Base-by-base conservation (phyloP, 495 filamentous ascomycete genomes). In the Letharia columbiana region DNA sequence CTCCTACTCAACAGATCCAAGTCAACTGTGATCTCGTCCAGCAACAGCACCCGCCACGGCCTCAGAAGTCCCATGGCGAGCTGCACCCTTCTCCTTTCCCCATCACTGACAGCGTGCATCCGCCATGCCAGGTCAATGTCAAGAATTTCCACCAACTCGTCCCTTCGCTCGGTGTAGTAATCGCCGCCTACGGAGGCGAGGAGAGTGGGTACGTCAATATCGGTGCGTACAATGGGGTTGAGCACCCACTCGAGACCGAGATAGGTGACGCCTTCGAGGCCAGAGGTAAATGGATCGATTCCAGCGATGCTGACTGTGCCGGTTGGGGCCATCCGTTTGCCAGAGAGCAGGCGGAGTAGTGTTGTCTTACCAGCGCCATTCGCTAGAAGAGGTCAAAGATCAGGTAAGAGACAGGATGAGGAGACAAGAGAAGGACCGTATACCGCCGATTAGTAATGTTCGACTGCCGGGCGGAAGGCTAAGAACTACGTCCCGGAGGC, bases 351-450 rank as follows among this genome's bases (percentile, higher is more conserved):
- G 64, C 89, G 92, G 54, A 99, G 88, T 42, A 99, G 86, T 4
- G 94, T 98, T 31, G 95, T 98, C 74, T 99, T 99, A 52, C 94
- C 94, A 23, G 95, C 93, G 72, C 94, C 94, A 76, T 99, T 99
- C 66, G 95, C 88, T 90, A 70, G 63, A 49, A 50, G 12, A 42
- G 31, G 61, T 65, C 31, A 64, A 23, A 44, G 23, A 63, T 54
- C 8, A 9, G 41, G 44, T 59, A 18, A 64, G 47, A 33, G 66
- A 59, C 70, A 67, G 23, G 40, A 37, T 52, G 39, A 33, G 13
- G 13, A 35, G 60, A 12, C 33, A 58, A 37, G 33, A 56, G 49
- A 59, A 31, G 42, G 60, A 35, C 50, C 49, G 71, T 69, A 69
- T 82, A 89, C 87, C 94, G 73, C 94, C 94, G 72, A 98, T 96